Evolutionary conservation across 345 rosid genomes (phyloP).

Genomic region (Rhizophora apiculata): DNA sequence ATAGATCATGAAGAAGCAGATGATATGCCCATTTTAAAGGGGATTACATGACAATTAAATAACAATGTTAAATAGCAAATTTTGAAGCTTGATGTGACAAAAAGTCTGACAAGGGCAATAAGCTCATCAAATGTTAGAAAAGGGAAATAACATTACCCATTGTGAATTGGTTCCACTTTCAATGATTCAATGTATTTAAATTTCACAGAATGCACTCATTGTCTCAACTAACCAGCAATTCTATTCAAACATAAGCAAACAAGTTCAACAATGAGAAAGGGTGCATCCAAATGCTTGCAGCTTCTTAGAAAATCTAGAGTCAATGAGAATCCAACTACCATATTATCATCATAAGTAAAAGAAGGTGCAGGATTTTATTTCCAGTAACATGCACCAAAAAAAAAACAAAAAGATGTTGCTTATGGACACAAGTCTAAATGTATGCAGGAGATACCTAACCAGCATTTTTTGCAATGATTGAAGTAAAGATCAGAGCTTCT

Average conservation of each 20-base stretch:
- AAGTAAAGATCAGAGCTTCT: constrained; percentile 32
- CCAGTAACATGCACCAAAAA: background rate
- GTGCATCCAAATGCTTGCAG: too few species aligned
- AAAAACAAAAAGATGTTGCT: background rate
- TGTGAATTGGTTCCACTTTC: too few species aligned
- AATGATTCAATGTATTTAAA: background rate
- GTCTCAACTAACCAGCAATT: background rate
- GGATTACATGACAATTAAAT: background rate
- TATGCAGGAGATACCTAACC: constrained; percentile 33
- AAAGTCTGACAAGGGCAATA: background rate
- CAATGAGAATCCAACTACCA: background rate
- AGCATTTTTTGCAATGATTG: constrained; percentile 41
- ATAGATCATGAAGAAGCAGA: background rate
- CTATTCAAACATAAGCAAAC: background rate
- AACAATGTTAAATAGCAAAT: background rate
- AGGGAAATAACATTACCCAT: background rate
- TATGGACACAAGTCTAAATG: background rate
- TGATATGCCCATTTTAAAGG: background rate
- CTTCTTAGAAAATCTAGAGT: background rate
- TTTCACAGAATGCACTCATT: background rate
- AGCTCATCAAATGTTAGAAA: background rate
- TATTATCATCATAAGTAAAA: background rate
- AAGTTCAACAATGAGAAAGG: background rate
- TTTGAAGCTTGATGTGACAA: background rate
- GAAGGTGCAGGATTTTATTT: background rate